Conservation (phyloP, 2,329 filamentous ascomycete species). For the Curvularia verruculosa region DNA sequence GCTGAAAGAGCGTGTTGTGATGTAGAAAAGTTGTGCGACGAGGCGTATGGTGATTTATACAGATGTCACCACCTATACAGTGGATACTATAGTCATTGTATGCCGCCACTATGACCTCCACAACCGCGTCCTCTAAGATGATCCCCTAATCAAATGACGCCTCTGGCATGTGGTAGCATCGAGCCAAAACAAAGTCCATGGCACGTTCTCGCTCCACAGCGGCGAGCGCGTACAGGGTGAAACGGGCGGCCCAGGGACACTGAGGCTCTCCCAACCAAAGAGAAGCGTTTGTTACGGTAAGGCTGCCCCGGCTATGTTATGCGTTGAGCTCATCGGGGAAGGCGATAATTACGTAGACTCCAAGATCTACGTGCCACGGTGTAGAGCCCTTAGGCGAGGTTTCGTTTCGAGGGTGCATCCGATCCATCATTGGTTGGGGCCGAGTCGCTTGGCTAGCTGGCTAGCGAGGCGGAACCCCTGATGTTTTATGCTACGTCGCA, state of each 20-base stretch:
- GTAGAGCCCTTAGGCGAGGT: conserved; percentile 27
- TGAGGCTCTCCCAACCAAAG: conserved; percentile 41
- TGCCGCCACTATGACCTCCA: conserved; percentile 18
- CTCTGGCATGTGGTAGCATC: too few relatives aligned
- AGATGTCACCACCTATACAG: conserved; percentile 8
- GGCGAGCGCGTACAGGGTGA: conserved; percentile 42
- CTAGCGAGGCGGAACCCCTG: conserved; percentile 29
- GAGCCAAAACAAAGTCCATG: conserved; percentile 29
- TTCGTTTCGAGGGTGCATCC: conserved; percentile 33
- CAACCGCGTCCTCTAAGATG: background rate
- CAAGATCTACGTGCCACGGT: conserved; percentile 22
- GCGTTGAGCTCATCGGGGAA: conserved; percentile 28
- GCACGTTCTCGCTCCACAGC: conserved; percentile 29
- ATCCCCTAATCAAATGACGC: conserved; percentile 41
- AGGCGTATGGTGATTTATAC: conserved; percentile 36
- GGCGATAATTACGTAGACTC: conserved; percentile 19
- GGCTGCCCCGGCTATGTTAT: conserved; percentile 32
- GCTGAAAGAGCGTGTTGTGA: conserved; percentile 6
- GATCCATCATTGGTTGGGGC: conserved; percentile 34
- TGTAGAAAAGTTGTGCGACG: conserved; percentile 11
- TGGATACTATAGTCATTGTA: conserved; percentile 8
- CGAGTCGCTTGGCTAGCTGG: conserved; percentile 37
- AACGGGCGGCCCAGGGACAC: conserved; percentile 35
- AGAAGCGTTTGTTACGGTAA: conserved; percentile 5
- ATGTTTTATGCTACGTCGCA: conserved; percentile 42